Evolutionary conservation across 2,329 filamentous ascomycete genomes (phyloP), one percentile per base, ranked within the genome.

Genomic region (Emmonsiellopsis sp.): DNA sequence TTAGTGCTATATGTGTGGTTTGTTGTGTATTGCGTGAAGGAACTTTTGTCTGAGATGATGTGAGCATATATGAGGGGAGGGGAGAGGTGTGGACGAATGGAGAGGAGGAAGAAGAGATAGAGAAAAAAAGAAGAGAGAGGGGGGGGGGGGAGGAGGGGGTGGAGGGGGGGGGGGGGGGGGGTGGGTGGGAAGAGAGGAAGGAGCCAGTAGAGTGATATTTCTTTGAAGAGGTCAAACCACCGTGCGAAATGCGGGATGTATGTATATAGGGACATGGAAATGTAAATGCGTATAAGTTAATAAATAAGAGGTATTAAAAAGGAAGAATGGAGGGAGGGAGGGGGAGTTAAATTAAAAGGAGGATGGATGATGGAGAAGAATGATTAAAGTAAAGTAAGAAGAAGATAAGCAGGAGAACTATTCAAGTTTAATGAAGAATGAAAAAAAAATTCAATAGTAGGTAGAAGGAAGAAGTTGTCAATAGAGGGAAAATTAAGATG

Each of bases 391-490:
- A 42, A 40, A 53, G 36, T 14, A 54, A 49, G 42, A 48, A 54
- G 46, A 43, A 53, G 34, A 37, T 37, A 36, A 51, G n/a, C 2
- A 33, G 37, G 8, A 49, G 13, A 53, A 32, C 39, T 46, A 43
- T n/a, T 21, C 11, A 31, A 32, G 36, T 21, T 44, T n/a, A 49
- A 47, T 34, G 33, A 48, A 36, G 27, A 17, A 17, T 17, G 17
- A 17, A 17, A 52, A 9, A 31, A 7, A 27, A 52, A 52, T 31
- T 10, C 10, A 14, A 45, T 45, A 45, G 27, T 32, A 50, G 27
- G 21, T 57, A 58, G 60, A 55, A 56, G 58, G 61, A 62, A 57
- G 57, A 53, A 57, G 56, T 59, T 58, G 57, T 60, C 55, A 56
- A 53, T 54, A 54, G 53, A 51, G 49, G 43, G 31, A 21, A 44